Conservation (phyloP, 768 basidiomycete genomes). For the Vararia minispora region DNA sequence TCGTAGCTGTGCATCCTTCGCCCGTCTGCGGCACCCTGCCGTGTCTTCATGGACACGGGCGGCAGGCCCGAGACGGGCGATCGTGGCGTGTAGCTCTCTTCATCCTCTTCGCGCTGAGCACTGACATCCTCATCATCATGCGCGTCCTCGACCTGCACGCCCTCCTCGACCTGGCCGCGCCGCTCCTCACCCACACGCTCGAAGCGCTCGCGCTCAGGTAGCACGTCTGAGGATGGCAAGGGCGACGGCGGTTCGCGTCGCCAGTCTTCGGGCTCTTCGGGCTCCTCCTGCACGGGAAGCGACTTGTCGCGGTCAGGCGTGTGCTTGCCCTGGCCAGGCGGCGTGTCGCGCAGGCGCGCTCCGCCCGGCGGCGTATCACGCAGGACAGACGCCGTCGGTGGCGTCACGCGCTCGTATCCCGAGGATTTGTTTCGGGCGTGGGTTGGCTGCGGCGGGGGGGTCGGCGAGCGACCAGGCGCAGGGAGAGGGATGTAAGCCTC, state of each 20-base stretch:
- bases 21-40: constrained; percentile 11
- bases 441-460: too few species aligned
- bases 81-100: constrained; percentile 14
- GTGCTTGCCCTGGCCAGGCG: too few species aligned
- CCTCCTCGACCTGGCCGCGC: constrained; percentile 3
- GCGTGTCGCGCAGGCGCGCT: too few species aligned
- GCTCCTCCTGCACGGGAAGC: constrained; percentile 14
- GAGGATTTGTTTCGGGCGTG: too few species aligned
- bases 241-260: constrained; percentile 7
- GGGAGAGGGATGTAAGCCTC: too few species aligned
- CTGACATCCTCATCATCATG: constrained; percentile 7
- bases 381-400: too few species aligned
- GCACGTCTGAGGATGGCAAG: constrained; percentile 13
- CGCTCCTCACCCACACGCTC: background rate
- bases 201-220: constrained; percentile 9
- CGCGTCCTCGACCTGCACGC: constrained; percentile 2
- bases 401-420: too few species aligned
- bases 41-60: constrained; percentile 9
- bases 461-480: too few species aligned
- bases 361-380: too few species aligned
- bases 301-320: too few species aligned
- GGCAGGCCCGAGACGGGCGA: constrained; percentile 11
- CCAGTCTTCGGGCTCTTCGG: constrained; percentile 12
- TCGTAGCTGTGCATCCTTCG: constrained; percentile 13
- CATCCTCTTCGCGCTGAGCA: constrained; percentile 10